A percentile compares a stretch with the other conserved stretches of the same genome.
Conservation (phyloP, 2,329 filamentous ascomycete genomes). For the Xylariaceae sp. region DNA sequence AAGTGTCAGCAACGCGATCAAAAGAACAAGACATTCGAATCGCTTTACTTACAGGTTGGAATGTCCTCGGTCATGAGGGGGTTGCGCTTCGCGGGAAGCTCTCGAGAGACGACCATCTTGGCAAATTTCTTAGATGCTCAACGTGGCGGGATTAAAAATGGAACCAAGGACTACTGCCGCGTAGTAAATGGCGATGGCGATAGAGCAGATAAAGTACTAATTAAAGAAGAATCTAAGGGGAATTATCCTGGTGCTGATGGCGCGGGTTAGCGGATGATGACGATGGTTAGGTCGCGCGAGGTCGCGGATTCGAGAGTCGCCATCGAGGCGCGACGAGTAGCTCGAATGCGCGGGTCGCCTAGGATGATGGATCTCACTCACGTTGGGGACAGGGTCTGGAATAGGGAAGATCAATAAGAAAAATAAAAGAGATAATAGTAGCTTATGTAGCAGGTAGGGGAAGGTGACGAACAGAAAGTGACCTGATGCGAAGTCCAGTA, state of each 20-base stretch:
- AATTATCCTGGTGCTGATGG: slow-evolving; percentile 29
- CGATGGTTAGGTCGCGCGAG: slow-evolving; percentile 31
- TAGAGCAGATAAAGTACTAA: slow-evolving; percentile 13
- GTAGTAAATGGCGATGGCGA: slow-evolving; percentile 3
- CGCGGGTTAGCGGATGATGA: slow-evolving; percentile 37
- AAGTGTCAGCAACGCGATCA: slow-evolving; percentile 25
- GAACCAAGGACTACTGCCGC: slow-evolving; percentile 15
- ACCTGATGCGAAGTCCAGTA: slow-evolving; percentile 20
- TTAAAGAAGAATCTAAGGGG: slow-evolving; percentile 30
- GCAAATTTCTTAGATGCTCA: slow-evolving; percentile 12
- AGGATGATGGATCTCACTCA: slow-evolving; percentile 39
- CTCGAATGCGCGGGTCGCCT: slow-evolving; percentile 35
- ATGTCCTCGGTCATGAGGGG: slow-evolving; percentile 69
- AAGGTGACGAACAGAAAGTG: slow-evolving; percentile 19
- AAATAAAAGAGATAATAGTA: slow-evolving; percentile 22
- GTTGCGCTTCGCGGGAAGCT: slow-evolving; percentile 67
- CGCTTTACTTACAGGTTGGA: slow-evolving; percentile 61
- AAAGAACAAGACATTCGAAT: slow-evolving; percentile 8
- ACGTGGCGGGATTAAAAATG: slow-evolving; percentile 30
- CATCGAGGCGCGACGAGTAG: slow-evolving; percentile 36
- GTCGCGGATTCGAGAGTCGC: slow-evolving; percentile 35
- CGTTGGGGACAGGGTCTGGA: slow-evolving; percentile 31
- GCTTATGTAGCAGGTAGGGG: slow-evolving; percentile 15
- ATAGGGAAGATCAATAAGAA: slow-evolving; percentile 25
- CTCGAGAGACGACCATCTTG: slow-evolving; percentile 50